phyloP scores from a whole-genome alignment of 2,329 filamentous ascomycete species.

The Pseudocercospora fijiensis region DNA sequence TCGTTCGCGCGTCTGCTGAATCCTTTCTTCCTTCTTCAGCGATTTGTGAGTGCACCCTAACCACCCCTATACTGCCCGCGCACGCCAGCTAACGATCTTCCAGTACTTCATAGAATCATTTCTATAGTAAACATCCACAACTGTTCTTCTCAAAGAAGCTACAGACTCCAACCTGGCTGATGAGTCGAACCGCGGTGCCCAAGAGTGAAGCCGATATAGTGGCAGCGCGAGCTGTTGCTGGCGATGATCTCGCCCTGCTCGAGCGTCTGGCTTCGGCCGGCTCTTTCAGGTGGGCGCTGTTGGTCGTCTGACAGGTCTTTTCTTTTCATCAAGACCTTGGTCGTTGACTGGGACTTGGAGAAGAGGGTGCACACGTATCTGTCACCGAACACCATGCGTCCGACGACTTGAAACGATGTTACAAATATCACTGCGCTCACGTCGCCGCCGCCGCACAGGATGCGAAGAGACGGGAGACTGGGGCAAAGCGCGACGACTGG shows the following conservation, averaged over 20 bases:
- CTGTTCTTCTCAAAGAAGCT: slow-evolving; percentile 90
- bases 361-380: slow-evolving; percentile 15
- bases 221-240: slow-evolving; percentile 26
- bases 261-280: slow-evolving; percentile 35
- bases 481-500: no score
- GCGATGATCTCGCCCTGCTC: slow-evolving; percentile 13
- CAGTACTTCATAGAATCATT: slow-evolving; percentile 10
- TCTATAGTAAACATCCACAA: slow-evolving; percentile 95
- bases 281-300: slow-evolving; percentile 36
- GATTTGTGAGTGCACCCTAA: background rate
- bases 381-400: background rate
- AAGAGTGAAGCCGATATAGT: slow-evolving; percentile 39
- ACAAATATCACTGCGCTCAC: no score
- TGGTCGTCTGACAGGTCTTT: slow-evolving; percentile 39
- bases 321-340: slow-evolving; percentile 37
- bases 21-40: background rate
- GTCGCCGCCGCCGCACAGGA: no score
- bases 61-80: slow-evolving; percentile 2
- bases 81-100: background rate
- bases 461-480: no score
- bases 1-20: background rate
- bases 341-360: slow-evolving; percentile 27
- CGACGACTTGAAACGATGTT: no score
- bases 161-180: slow-evolving; percentile 46
- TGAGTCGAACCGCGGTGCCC: slow-evolving; percentile 38